These are phyloP conservation scores for Cryptococcus amylolentus DNA, from an alignment of 1,284 basidiomycete genomes.

Conservation along the genomic window DNA sequence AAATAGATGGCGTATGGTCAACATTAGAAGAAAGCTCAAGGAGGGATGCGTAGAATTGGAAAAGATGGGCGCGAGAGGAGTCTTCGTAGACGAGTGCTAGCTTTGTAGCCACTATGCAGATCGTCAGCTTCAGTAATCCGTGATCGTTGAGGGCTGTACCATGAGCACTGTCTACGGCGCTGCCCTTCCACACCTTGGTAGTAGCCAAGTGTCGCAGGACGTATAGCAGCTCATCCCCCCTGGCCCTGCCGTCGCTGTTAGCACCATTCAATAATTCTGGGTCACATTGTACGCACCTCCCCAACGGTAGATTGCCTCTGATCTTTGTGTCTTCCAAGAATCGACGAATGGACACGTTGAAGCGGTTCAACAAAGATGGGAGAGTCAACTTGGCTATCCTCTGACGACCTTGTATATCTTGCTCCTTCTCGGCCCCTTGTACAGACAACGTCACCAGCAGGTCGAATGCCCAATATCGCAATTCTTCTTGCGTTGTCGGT, in stretches of 20 bases:
- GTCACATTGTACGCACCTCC: slow-evolving; percentile 57
- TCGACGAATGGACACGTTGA: slow-evolving; percentile 61
- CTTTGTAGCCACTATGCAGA: slow-evolving; percentile 51
- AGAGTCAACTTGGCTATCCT: slow-evolving; percentile 64
- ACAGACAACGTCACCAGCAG: slow-evolving; percentile 59
- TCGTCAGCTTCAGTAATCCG: neutral
- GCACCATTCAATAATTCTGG: neutral
- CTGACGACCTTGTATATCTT: neutral
- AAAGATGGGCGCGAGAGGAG: slow-evolving; percentile 72
- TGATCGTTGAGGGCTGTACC: slow-evolving; percentile 1
- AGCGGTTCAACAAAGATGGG: slow-evolving; percentile 69
- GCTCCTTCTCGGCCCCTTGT: neutral
- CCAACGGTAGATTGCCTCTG: slow-evolving; percentile 77
- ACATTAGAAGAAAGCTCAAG: slow-evolving; percentile 72
- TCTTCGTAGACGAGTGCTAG: slow-evolving; percentile 56
- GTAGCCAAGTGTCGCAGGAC: slow-evolving; percentile 71
- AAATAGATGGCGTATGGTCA: slow-evolving; percentile 63
- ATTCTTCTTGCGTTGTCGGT: slow-evolving; percentile 69
- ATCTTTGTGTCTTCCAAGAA: slow-evolving; percentile 79
- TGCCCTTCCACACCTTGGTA: slow-evolving; percentile 49
- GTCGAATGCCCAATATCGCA: slow-evolving; percentile 93
- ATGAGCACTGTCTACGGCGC: slow-evolving; percentile 1
- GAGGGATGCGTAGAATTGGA: slow-evolving; percentile 74
- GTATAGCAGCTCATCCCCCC: slow-evolving; percentile 86
- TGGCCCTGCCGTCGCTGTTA: slow-evolving; percentile 63